These are phyloP conservation scores for Strigomonas culicis DNA, from an alignment of 208 protist genomes.

Conservation along the genomic window DNA sequence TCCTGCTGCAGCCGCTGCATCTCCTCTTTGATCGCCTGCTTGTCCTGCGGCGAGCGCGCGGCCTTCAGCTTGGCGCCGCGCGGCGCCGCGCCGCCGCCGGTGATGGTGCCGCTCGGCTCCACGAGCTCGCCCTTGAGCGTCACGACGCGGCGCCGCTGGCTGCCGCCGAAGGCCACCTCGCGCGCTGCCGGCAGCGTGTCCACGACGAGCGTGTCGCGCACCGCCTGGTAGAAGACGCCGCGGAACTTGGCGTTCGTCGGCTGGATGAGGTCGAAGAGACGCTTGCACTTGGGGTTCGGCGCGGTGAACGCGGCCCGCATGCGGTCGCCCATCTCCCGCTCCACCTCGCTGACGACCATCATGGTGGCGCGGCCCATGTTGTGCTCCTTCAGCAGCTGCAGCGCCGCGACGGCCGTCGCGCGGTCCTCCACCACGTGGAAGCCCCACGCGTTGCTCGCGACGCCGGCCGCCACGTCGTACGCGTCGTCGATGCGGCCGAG, in stretches of 20 bases:
- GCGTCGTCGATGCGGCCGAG: conserved; percentile 96
- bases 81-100: conserved; percentile 93
- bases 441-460: conserved; percentile 94
- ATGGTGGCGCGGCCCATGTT: conserved; percentile 97
- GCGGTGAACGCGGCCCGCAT: conserved; percentile 43
- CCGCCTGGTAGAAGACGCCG: conserved; percentile 96
- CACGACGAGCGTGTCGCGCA: conserved; percentile 98
- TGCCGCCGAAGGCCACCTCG: conserved; percentile 70
- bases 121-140: conserved; percentile 97
- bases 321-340: conserved; percentile 47
- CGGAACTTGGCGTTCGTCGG: conserved; percentile 84
- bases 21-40: conserved; percentile 66
- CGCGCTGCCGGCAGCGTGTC: conserved; percentile 88
- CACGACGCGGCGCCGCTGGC: conserved; percentile 93
- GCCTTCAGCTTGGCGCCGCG: conserved; percentile 86
- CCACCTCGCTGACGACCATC: conserved; percentile 96
- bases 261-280: conserved; percentile 95
- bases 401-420: conserved; percentile 83
- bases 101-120: conserved; percentile 97
- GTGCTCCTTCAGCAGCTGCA: conserved; percentile 91
- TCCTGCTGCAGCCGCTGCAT: conserved; percentile 68
- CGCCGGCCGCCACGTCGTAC: conserved; percentile 98
- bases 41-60: conserved; percentile 69
- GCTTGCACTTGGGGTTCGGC: conserved; percentile 55
- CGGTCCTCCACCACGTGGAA: conserved; percentile 98